Conservation (phyloP, 2,329 filamentous ascomycete genomes). For the Blastomyces silverae region DNA sequence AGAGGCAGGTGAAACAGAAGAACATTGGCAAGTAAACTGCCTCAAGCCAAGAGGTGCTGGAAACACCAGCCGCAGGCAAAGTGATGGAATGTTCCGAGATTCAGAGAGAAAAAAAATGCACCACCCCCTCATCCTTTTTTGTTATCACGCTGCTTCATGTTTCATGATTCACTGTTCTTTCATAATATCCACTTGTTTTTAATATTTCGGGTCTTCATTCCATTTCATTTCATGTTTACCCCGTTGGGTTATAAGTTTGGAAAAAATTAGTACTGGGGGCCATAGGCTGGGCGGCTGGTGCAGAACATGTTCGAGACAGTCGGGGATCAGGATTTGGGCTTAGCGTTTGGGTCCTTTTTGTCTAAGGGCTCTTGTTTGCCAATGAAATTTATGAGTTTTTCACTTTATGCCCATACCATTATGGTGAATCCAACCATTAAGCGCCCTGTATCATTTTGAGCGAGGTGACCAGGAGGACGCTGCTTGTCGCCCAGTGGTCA, state of each 20-base stretch:
- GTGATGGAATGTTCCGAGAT: background rate
- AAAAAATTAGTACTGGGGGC: background rate
- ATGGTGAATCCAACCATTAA: slow-evolving; percentile 15
- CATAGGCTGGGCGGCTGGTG: slow-evolving; percentile 10
- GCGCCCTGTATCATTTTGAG: slow-evolving; percentile 12
- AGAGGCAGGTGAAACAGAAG: slow-evolving; percentile 43
- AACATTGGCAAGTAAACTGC: slow-evolving; percentile 26
- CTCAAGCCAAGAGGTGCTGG: slow-evolving; percentile 15
- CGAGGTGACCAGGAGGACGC: background rate
- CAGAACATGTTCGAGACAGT: slow-evolving; percentile 13
- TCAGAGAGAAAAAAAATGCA: background rate
- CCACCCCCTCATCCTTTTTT: background rate
- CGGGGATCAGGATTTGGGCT: slow-evolving; percentile 20
- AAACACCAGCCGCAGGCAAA: background rate
- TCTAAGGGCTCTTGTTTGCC: slow-evolving; percentile 18
- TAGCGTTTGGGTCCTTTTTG: slow-evolving; percentile 23
- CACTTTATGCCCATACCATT: slow-evolving; percentile 1
- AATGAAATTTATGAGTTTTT: slow-evolving; percentile 19
- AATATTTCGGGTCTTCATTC: slow-evolving; percentile 14
- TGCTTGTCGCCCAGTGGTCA: background rate
- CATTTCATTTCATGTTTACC: slow-evolving; percentile 14
- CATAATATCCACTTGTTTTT: slow-evolving; percentile 21
- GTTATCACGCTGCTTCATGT: background rate
- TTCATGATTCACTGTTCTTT: slow-evolving; percentile 14
- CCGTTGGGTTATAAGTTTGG: slow-evolving; percentile 11